phyloP scores from a whole-genome alignment of 2,329 filamentous ascomycete species.

The Bipolaris cookei region DNA sequence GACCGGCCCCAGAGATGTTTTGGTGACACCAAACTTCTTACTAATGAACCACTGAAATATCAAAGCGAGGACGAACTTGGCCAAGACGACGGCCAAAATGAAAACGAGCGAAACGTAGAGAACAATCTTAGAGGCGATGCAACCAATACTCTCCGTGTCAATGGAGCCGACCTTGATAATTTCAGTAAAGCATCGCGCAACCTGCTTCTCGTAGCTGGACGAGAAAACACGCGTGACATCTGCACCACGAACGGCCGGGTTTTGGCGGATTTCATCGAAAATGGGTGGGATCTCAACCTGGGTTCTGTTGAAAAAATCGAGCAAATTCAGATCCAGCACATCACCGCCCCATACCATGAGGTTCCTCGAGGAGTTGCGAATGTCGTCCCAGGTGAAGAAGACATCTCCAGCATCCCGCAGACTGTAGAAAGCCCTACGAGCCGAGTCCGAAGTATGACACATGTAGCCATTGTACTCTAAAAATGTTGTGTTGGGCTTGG shows the following conservation, averaged over 20 bases:
- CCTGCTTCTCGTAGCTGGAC: slow-evolving; percentile 74
- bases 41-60: slow-evolving; percentile 97
- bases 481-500: slow-evolving; percentile 73
- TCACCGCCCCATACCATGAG: slow-evolving; percentile 93
- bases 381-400: slow-evolving; percentile 94
- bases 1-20: slow-evolving; percentile 77
- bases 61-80: slow-evolving; percentile 87
- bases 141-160: slow-evolving; percentile 94
- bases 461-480: slow-evolving; percentile 83
- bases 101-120: slow-evolving; percentile 91
- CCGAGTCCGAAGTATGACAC: slow-evolving; percentile 78
- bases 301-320: slow-evolving; percentile 86
- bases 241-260: slow-evolving; percentile 74
- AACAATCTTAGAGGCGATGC: slow-evolving; percentile 96
- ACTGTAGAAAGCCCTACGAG: slow-evolving; percentile 77
- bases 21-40: slow-evolving; percentile 80
- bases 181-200: slow-evolving; percentile 86
- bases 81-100: slow-evolving; percentile 85
- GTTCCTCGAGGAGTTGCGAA: slow-evolving; percentile 87
- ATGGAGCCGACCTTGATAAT: slow-evolving; percentile 96
- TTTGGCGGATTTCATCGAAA: slow-evolving; percentile 81
- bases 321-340: slow-evolving; percentile 86
- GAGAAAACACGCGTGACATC: slow-evolving; percentile 92
- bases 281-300: slow-evolving; percentile 77
- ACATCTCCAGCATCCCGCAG: slow-evolving; percentile 79